phyloP scores from a whole-genome alignment of 2,329 filamentous ascomycete genomes.

The Bipolaris oryzae region DNA sequence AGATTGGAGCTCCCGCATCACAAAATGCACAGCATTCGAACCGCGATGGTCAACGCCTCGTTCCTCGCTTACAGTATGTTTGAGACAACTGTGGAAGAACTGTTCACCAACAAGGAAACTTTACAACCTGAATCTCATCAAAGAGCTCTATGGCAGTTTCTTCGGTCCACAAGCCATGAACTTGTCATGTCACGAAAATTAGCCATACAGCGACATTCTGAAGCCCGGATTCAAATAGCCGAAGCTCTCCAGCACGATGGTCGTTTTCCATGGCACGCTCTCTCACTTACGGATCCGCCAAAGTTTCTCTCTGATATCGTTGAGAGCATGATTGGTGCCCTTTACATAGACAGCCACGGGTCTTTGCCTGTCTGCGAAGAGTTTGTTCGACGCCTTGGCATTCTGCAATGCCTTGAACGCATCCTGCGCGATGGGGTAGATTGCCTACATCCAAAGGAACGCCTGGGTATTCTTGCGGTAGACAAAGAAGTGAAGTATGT shows the following conservation, averaged over 20 bases:
- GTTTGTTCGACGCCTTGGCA: constrained; percentile 68
- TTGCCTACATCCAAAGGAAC: constrained; percentile 72
- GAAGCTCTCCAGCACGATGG: constrained; percentile 57
- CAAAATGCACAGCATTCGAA: constrained; percentile 77
- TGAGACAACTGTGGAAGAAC: constrained; percentile 54
- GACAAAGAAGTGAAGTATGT: constrained; percentile 62
- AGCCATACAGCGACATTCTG: constrained; percentile 55
- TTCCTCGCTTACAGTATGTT: constrained; percentile 80
- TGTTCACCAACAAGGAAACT: constrained; percentile 41
- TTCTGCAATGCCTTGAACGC: constrained; percentile 67
- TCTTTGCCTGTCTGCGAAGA: constrained; percentile 56
- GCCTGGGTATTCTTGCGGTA: constrained; percentile 65
- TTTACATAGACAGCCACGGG: constrained; percentile 73
- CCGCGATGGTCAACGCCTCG: constrained; percentile 78
- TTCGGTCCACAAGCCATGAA: constrained; percentile 63
- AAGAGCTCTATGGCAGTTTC: constrained; percentile 69
- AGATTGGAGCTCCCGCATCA: constrained; percentile 57
- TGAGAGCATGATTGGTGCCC: constrained; percentile 78
- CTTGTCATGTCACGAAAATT: constrained; percentile 57
- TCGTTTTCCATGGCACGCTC: constrained; percentile 76
- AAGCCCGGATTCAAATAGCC: constrained; percentile 58
- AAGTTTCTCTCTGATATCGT: constrained; percentile 60
- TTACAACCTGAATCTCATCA: constrained; percentile 34
- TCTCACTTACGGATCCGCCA: constrained; percentile 61
- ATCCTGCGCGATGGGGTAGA: constrained; percentile 57